phyloP scores from a whole-genome alignment of 1,284 basidiomycete species.

The Ustilago curta region DNA sequence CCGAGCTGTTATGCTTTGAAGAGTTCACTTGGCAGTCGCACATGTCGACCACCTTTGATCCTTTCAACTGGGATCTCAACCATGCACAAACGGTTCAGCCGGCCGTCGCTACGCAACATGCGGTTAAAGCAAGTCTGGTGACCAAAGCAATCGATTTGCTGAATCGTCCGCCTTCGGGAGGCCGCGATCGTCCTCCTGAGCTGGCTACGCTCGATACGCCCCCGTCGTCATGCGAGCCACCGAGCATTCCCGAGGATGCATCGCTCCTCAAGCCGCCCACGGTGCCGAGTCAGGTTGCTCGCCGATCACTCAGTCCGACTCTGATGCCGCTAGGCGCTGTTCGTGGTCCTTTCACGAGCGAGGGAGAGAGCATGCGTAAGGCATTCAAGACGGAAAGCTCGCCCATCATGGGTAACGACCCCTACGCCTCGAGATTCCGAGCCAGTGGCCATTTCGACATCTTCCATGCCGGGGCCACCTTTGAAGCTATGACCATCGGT shows the following conservation, averaged over 20 bases:
- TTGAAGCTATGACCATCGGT: not conserved
- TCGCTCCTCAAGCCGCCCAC: not conserved
- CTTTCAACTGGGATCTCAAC: not conserved
- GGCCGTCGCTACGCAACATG: not conserved
- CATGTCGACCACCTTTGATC: not conserved
- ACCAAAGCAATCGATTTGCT: slow-evolving; percentile 5
- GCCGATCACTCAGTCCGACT: not conserved
- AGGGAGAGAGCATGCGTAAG: not conserved
- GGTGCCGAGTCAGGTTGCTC: slow-evolving; percentile 7
- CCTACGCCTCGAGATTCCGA: not conserved
- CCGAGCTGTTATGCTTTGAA: not conserved
- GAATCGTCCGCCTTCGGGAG: slow-evolving; percentile 5
- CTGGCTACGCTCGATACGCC: slow-evolving; percentile 3
- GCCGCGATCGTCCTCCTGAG: not conserved
- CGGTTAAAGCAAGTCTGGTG: not conserved
- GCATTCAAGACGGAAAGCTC: not conserved
- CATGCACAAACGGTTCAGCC: not conserved
- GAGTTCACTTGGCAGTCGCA: not conserved
- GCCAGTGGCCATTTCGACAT: not conserved
- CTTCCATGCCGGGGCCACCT: too few species aligned
- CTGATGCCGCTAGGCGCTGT: not conserved
- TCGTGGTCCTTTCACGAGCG: not conserved
- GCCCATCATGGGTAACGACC: not conserved
- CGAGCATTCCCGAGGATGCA: not conserved
- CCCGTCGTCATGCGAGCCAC: slow-evolving; percentile 3